Percentiles rank a stretch among this genome's conserved stretches.
These are phyloP conservation scores for Thymus mandschuricus DNA, from an alignment of 257 asterid genomes.

Conservation along the genomic window DNA sequence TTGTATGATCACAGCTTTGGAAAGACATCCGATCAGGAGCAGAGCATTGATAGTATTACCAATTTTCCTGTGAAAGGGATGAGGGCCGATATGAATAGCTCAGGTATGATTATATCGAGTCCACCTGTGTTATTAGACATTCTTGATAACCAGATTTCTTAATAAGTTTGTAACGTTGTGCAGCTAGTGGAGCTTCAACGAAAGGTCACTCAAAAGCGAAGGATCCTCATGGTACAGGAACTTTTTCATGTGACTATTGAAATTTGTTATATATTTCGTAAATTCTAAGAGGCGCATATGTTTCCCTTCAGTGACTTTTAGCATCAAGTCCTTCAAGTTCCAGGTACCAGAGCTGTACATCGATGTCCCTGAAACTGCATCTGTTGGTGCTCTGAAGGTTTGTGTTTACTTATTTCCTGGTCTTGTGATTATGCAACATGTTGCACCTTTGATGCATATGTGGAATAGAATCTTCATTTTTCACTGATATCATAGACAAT, in stretches of 20 bases:
- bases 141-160: conserved; percentile 22
- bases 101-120: conserved; percentile 39
- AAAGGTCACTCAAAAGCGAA: conserved; percentile 48
- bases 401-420: conserved; percentile 21
- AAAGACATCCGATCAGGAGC: conserved; percentile 61
- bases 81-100: conserved; percentile 40
- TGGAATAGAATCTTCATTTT: neutral
- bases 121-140: conserved; percentile 22
- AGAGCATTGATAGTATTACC: conserved; percentile 69
- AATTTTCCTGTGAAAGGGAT: conserved; percentile 61
- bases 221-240: conserved; percentile 63
- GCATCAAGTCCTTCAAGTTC: conserved; percentile 94
- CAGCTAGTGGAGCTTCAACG: conserved; percentile 55
- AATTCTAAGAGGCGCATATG: conserved; percentile 16
- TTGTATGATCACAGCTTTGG: conserved; percentile 50
- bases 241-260: conserved; percentile 1
- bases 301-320: conserved; percentile 66
- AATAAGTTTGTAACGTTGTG: conserved; percentile 29
- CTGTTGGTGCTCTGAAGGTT: conserved; percentile 94
- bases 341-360: conserved; percentile 92
- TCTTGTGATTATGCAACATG: neutral
- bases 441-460: neutral
- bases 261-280: conserved; percentile 3
- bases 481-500: neutral
- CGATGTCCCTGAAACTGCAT: conserved; percentile 94